Conservation (phyloP, 345 rosid genomes). For the Citrus glauca region DNA sequence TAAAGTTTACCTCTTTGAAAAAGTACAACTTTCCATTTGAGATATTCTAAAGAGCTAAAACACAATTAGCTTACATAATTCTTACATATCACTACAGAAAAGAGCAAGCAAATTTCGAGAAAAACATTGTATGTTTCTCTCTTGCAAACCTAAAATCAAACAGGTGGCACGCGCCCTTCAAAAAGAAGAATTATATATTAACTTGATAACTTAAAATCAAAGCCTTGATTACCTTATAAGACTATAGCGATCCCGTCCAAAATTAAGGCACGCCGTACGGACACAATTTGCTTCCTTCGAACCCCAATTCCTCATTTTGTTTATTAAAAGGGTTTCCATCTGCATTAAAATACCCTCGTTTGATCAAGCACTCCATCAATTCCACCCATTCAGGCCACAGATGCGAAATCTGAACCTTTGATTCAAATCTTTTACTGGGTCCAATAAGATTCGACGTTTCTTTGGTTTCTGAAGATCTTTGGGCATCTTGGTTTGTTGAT, state of each 20-base stretch:
- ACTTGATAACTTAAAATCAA: background rate
- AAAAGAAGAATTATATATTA: background rate
- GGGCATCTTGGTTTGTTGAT: conserved; percentile 12
- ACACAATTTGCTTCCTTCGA: conserved; percentile 51
- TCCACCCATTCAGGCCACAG: conserved; percentile 86
- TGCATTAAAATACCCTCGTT: conserved; percentile 54
- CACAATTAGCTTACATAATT: background rate
- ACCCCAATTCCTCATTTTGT: conserved; percentile 30
- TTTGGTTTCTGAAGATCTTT: background rate
- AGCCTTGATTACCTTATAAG: conserved; percentile 52
- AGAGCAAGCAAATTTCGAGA: background rate
- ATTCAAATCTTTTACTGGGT: conserved; percentile 11
- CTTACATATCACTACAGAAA: background rate
- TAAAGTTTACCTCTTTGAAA: background rate
- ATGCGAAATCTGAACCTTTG: conserved; percentile 41
- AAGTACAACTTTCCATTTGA: background rate
- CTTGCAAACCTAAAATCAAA: conserved; percentile 21
- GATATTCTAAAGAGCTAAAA: background rate
- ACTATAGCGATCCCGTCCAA: conserved; percentile 58
- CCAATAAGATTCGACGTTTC: background rate
- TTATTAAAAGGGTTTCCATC: conserved; percentile 35
- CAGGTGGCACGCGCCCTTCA: conserved; percentile 22
- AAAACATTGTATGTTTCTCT: background rate
- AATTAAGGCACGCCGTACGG: conserved; percentile 80
- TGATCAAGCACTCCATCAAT: conserved; percentile 56